Percentiles rank a stretch among this genome's conserved stretches.
Conservation (phyloP, 2,329 filamentous ascomycete genomes). For the Xenosphaeropsis pyriputrescens region DNA sequence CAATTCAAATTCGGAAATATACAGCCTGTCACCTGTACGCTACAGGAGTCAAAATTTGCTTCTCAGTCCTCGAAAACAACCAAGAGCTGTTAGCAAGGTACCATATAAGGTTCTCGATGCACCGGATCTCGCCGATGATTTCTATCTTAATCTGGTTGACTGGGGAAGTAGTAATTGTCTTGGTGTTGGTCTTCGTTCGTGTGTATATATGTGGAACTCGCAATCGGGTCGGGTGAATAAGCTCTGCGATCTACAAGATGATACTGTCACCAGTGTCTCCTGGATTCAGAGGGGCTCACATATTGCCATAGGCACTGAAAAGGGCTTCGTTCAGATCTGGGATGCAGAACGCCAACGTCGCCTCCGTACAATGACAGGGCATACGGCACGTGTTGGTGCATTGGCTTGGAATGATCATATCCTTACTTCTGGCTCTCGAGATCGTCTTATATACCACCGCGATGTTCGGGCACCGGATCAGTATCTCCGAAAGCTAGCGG, state of each 20-base stretch:
- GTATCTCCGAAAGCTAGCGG: constrained; percentile 72
- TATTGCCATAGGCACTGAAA: constrained; percentile 85
- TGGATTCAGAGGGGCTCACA: constrained; percentile 98
- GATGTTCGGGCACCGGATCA: constrained; percentile 90
- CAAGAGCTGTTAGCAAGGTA: constrained; percentile 84
- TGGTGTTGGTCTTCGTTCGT: constrained; percentile 81
- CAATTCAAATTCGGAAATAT: constrained; percentile 82
- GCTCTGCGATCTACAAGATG: constrained; percentile 81
- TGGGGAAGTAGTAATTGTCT: constrained; percentile 94
- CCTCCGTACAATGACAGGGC: constrained; percentile 90
- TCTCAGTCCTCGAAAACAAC: constrained; percentile 75
- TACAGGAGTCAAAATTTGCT: constrained; percentile 90
- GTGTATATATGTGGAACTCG: constrained; percentile 98
- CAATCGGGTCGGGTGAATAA: constrained; percentile 83
- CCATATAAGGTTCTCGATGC: constrained; percentile 97
- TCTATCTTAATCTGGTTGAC: constrained; percentile 93
- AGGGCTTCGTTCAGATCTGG: constrained; percentile 94
- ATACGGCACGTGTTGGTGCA: constrained; percentile 83
- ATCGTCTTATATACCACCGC: constrained; percentile 86
- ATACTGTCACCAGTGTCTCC: constrained; percentile 89
- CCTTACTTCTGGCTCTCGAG: constrained; percentile 84
- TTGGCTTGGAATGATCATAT: constrained; percentile 98
- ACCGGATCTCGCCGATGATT: constrained; percentile 90
- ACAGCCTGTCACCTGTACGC: constrained; percentile 87
- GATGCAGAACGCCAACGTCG: constrained; percentile 79